These are phyloP conservation scores for Komagataella phaffii DNA, from an alignment of 805 yeast species.

Conservation along the genomic window DNA sequence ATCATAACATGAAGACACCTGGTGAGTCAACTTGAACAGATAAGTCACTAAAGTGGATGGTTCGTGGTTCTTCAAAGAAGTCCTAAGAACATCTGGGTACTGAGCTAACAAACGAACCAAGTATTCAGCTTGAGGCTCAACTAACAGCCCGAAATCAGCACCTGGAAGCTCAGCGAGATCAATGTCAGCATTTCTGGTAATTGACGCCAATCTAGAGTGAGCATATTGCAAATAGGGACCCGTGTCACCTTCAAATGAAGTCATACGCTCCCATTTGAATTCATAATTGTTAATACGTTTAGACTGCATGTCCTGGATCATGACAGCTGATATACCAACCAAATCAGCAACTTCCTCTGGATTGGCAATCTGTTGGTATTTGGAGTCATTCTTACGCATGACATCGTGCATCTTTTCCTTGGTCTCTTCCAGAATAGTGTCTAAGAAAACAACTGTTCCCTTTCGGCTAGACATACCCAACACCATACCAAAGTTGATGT, in stretches of 20 bases:
- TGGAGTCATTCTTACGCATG: slow-evolving; percentile 82
- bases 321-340: slow-evolving; percentile 92
- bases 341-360: slow-evolving; percentile 93
- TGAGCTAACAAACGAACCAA: slow-evolving; percentile 72
- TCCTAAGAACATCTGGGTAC: slow-evolving; percentile 81
- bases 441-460: slow-evolving; percentile 97
- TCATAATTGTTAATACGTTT: slow-evolving; percentile 93
- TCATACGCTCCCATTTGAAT: slow-evolving; percentile 97
- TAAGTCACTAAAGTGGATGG: slow-evolving; percentile 93
- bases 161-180: slow-evolving; percentile 17
- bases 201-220: slow-evolving; percentile 91
- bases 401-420: slow-evolving; percentile 92
- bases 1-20: slow-evolving; percentile 92
- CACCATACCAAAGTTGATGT: slow-evolving; percentile 95
- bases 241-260: slow-evolving; percentile 97
- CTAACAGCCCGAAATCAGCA: slow-evolving; percentile 12
- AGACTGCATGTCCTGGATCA: slow-evolving; percentile 98
- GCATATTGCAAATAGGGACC: slow-evolving; percentile 99
- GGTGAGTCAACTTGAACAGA: slow-evolving; percentile 82
- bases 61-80: slow-evolving; percentile 74
- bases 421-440: slow-evolving; percentile 85
- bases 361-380: slow-evolving; percentile 84
- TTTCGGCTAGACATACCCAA: slow-evolving; percentile 97
- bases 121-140: slow-evolving; percentile 22
- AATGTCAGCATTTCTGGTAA: slow-evolving; percentile 46